Percentiles rank a stretch among this genome's conserved stretches.
Evolutionary conservation across 108 stramenopile genomes (phyloP).

Genomic region (Schizochytrium sp.): DNA sequence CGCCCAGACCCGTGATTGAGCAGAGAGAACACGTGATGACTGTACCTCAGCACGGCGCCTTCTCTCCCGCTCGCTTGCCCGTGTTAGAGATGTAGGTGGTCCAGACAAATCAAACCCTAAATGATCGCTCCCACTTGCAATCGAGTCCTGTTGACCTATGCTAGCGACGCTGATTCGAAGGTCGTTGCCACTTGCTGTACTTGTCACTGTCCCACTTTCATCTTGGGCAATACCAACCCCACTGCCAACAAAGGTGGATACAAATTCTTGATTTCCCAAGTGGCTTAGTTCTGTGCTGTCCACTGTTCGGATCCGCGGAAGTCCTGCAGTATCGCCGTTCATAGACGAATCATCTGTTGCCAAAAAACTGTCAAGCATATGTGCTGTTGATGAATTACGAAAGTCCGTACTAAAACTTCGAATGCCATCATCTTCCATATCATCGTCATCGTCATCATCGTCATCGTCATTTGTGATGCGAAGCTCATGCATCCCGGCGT

Average conservation of each 20-base stretch:
- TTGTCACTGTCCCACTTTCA: neutral
- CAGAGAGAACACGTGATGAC: slow-evolving; percentile 14
- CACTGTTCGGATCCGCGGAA: neutral
- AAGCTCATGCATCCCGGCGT: neutral
- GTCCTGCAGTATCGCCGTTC: neutral
- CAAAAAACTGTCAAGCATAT: neutral
- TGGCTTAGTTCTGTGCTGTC: neutral
- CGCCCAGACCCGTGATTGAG: slow-evolving; percentile 49
- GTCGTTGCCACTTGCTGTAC: neutral
- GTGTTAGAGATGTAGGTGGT: neutral
- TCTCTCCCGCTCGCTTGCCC: slow-evolving; percentile 14
- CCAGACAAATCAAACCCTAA: neutral
- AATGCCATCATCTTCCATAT: neutral
- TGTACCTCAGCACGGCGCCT: neutral
- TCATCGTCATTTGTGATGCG: neutral
- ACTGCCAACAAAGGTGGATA: no score
- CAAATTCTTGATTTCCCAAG: no score
- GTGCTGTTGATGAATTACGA: neutral
- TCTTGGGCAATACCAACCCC: neutral
- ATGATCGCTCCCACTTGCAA: neutral
- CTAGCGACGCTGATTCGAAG: slow-evolving; percentile 11
- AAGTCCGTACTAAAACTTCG: no score
- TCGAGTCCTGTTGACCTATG: neutral
- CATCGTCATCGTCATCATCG: neutral
- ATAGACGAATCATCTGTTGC: neutral